These are phyloP conservation scores for Leucocoprinus sp. DNA, from an alignment of 768 basidiomycete genomes.

Conservation along the genomic window DNA sequence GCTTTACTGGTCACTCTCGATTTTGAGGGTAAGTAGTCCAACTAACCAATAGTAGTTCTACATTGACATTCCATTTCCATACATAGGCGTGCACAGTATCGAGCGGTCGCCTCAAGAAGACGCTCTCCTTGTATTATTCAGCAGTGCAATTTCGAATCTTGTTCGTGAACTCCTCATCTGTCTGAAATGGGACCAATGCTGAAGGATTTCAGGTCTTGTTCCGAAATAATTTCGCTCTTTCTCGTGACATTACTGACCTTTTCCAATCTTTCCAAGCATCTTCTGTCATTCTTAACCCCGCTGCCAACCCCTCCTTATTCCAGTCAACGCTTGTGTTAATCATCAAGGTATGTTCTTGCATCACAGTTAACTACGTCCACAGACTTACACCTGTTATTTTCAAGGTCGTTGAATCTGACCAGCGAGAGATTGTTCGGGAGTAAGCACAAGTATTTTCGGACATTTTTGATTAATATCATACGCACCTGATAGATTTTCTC, in stretches of 20 bases:
- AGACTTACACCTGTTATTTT: too few species aligned
- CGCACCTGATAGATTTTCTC: constrained; percentile 48
- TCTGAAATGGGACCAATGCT: neutral
- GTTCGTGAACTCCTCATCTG: constrained; percentile 22
- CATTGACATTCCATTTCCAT: neutral
- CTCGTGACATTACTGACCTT: constrained; percentile 49
- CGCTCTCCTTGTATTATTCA: constrained; percentile 54
- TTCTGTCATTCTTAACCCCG: constrained; percentile 49
- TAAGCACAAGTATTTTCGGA: constrained; percentile 19
- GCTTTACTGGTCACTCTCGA: constrained; percentile 50
- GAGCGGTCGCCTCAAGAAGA: constrained; percentile 60
- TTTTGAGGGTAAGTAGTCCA: constrained; percentile 43
- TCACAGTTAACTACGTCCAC: too few species aligned
- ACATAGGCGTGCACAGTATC: constrained; percentile 54
- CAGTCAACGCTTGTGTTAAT: constrained; percentile 53
- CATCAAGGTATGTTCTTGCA: constrained; percentile 39
- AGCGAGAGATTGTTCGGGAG: constrained; percentile 50
- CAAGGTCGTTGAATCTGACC: constrained; percentile 57
- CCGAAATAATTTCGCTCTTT: constrained; percentile 58
- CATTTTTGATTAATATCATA: neutral
- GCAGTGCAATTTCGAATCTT: constrained; percentile 57
- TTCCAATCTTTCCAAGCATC: constrained; percentile 58
- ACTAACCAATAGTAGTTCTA: neutral
- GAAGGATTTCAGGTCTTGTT: constrained; percentile 41
- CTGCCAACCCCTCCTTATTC: constrained; percentile 49